Conservation (phyloP, 2,329 filamentous ascomycete genomes). For the Trichoderma sp. region DNA sequence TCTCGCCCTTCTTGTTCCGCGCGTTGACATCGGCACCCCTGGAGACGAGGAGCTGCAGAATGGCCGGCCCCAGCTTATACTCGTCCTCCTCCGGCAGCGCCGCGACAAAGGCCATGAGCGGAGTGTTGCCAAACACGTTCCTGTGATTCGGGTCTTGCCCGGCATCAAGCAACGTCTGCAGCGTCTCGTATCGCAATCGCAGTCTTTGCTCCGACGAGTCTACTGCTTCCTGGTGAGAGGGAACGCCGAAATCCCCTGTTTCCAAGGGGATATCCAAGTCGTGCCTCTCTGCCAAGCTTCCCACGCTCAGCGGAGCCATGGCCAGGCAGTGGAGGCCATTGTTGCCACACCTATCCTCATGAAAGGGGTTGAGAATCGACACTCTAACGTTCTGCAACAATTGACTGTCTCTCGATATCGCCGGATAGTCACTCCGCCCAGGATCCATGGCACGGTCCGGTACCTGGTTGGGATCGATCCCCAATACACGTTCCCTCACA, state of each 20-base stretch:
- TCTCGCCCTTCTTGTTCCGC: slow-evolving; percentile 58
- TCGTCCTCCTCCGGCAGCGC: slow-evolving; percentile 55
- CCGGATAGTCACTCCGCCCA: slow-evolving; percentile 1
- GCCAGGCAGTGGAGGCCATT: slow-evolving; percentile 63
- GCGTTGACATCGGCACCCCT: slow-evolving; percentile 51
- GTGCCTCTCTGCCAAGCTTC: slow-evolving; percentile 43
- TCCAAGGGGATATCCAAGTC: slow-evolving; percentile 20
- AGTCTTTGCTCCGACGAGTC: slow-evolving; percentile 42
- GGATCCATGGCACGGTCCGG: slow-evolving; percentile 16
- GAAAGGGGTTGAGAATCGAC: slow-evolving; percentile 30
- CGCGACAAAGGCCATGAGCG: slow-evolving; percentile 58
- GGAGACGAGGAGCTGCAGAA: slow-evolving; percentile 49
- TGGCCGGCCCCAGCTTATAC: slow-evolving; percentile 50
- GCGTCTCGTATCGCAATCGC: slow-evolving; percentile 35
- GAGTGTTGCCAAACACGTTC: slow-evolving; percentile 54
- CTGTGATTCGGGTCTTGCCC: slow-evolving; percentile 56
- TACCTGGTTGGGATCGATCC: not conserved
- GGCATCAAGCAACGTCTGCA: slow-evolving; percentile 40
- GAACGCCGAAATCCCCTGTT: not conserved
- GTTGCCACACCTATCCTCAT: slow-evolving; percentile 46
- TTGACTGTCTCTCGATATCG: slow-evolving; percentile 31
- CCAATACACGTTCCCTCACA: not conserved
- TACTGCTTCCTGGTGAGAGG: slow-evolving; percentile 37
- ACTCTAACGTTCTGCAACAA: slow-evolving; percentile 33
- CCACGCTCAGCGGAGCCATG: slow-evolving; percentile 50